phyloP scores from a whole-genome alignment of 1,284 basidiomycete genomes.

The Ganoderma lucidum region DNA sequence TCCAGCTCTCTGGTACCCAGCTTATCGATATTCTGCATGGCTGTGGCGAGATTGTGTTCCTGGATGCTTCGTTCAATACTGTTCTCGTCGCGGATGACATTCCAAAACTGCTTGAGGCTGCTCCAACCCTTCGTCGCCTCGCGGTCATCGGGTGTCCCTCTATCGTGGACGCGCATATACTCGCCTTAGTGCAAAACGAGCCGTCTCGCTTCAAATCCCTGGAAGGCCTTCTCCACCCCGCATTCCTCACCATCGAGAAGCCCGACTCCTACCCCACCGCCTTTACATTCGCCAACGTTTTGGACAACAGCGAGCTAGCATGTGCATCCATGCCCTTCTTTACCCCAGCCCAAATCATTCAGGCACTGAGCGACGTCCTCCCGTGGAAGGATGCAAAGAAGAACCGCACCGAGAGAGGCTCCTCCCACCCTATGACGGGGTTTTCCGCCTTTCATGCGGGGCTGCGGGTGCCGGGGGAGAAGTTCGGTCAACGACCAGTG shows the following conservation, averaged over 20 bases:
- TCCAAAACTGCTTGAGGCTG: conserved; percentile 26
- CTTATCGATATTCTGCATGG: conserved; percentile 30
- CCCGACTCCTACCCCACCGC: conserved; percentile 7
- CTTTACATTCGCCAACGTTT: conserved; percentile 18
- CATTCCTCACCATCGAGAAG: conserved; percentile 22
- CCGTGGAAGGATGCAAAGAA: conserved; percentile 7
- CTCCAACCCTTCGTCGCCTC: conserved; percentile 37
- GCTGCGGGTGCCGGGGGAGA: conserved; percentile 2
- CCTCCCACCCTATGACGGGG: background rate
- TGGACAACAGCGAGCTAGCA: background rate
- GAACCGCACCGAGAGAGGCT: background rate
- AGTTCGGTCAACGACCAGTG: conserved; percentile 7
- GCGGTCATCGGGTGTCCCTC: conserved; percentile 38
- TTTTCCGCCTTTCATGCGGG: conserved; percentile 6
- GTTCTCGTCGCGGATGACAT: conserved; percentile 34
- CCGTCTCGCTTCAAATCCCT: conserved; percentile 38
- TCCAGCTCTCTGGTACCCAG: conserved; percentile 34
- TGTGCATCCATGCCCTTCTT: conserved; percentile 13
- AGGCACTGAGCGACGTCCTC: conserved; percentile 10
- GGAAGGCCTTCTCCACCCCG: conserved; percentile 41
- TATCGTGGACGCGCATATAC: conserved; percentile 36
- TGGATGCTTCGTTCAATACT: conserved; percentile 40
- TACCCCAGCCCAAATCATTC: conserved; percentile 17
- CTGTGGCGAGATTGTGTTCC: conserved; percentile 23
- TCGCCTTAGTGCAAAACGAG: conserved; percentile 30